Evolutionary conservation across 2,329 filamentous ascomycete species (phyloP).

Genomic region (Calonectria pteridis): DNA sequence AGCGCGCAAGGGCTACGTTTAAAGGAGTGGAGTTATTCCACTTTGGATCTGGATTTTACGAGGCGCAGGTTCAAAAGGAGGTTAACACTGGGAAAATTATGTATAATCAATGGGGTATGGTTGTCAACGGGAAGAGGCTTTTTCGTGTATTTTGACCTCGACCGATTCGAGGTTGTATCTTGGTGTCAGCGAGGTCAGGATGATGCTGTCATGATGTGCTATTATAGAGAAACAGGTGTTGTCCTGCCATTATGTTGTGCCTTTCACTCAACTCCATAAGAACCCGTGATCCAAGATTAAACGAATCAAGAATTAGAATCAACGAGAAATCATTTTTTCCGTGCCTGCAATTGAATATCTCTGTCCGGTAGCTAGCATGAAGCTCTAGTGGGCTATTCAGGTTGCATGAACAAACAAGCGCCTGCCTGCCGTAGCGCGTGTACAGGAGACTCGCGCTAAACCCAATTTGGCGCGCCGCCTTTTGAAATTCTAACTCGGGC

Average conservation of each 20-base stretch:
- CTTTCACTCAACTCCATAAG: not conserved
- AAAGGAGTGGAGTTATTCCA: conserved; percentile 49
- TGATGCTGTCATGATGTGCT: conserved; percentile 40
- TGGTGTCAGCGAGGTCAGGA: conserved; percentile 31
- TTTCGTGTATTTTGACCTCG: conserved; percentile 27
- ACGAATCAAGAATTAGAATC: not conserved
- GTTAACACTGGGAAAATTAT: conserved; percentile 44
- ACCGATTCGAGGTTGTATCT: conserved; percentile 27
- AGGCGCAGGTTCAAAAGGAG: conserved; percentile 49
- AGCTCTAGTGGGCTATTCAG: not conserved
- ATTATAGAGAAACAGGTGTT: conserved; percentile 30
- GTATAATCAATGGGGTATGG: conserved; percentile 46
- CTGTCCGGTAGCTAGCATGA: not conserved
- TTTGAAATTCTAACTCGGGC: conserved; percentile 49
- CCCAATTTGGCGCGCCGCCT: conserved; percentile 46
- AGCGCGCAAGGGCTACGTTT: conserved; percentile 78
- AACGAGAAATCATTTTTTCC: not conserved
- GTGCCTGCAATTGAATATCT: not conserved
- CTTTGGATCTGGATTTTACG: conserved; percentile 44
- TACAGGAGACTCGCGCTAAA: conserved; percentile 41
- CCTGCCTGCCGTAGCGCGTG: conserved; percentile 19
- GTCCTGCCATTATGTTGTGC: conserved; percentile 22
- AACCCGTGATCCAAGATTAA: not conserved
- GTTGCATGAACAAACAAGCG: conserved; percentile 15
- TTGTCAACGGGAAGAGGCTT: conserved; percentile 27